These are phyloP conservation scores for Raffaelea arxii DNA, from an alignment of 2,329 filamentous ascomycete genomes.

Conservation along the genomic window DNA sequence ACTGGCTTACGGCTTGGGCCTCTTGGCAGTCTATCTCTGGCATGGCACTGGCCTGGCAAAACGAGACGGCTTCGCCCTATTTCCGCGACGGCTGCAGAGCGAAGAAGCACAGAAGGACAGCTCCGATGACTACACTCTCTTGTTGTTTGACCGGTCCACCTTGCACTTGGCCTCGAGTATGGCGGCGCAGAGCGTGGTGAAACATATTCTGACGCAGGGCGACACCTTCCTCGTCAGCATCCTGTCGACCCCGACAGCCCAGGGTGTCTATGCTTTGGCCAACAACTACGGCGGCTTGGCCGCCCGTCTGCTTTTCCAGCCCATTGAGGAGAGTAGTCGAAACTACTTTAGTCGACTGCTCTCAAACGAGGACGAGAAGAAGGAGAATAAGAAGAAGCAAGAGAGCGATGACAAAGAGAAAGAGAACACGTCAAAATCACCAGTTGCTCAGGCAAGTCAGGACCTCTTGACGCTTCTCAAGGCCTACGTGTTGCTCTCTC, in stretches of 20 bases:
- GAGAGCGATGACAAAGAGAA: not conserved
- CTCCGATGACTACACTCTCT: constrained; percentile 33
- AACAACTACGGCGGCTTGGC: constrained; percentile 90
- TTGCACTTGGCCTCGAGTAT: constrained; percentile 69
- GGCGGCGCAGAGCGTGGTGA: constrained; percentile 79
- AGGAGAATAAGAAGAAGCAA: not conserved
- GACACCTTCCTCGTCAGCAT: constrained; percentile 80
- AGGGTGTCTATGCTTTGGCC: constrained; percentile 86
- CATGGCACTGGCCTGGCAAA: constrained; percentile 48
- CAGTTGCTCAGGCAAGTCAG: constrained; percentile 28
- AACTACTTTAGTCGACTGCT: constrained; percentile 82
- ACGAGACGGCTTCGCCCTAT: constrained; percentile 57
- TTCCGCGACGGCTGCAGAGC: constrained; percentile 32
- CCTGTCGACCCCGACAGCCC: constrained; percentile 66
- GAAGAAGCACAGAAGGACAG: not conserved
- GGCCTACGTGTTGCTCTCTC: constrained; percentile 64
- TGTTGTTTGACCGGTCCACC: constrained; percentile 60
- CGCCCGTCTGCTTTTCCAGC: constrained; percentile 84
- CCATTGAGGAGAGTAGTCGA: constrained; percentile 86
- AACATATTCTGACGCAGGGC: constrained; percentile 89
- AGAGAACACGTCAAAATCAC: constrained; percentile 10
- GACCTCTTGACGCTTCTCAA: constrained; percentile 58
- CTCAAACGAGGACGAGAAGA: constrained; percentile 16
- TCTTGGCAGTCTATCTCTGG: constrained; percentile 62
- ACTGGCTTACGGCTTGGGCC: constrained; percentile 58